These are phyloP conservation scores for Tarenaya hassleriana DNA, from an alignment of 345 rosid species.

Conservation along the genomic window DNA sequence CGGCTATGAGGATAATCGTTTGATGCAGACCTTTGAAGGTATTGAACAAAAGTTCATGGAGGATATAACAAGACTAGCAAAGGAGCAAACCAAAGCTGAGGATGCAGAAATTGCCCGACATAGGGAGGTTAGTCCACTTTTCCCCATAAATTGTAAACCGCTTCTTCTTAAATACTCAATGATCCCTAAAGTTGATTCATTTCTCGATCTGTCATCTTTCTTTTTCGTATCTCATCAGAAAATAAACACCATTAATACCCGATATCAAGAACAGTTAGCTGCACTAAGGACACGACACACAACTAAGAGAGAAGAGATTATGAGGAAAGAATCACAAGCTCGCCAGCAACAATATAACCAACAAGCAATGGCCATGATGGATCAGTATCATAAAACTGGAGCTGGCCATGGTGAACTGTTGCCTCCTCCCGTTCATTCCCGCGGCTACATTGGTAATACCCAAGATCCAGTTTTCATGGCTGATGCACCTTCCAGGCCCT, in stretches of 20 bases:
- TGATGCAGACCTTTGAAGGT: conserved; percentile 49
- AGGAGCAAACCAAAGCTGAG: conserved; percentile 70
- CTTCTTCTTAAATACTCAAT: conserved; percentile 8
- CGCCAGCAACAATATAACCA: conserved; percentile 61
- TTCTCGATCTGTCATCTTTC: conserved; percentile 2
- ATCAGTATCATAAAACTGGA: conserved; percentile 36
- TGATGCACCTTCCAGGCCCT: conserved; percentile 44
- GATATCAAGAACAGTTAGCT: conserved; percentile 59
- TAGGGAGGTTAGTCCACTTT: conserved; percentile 56
- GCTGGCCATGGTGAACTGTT: conserved; percentile 29
- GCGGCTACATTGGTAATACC: conserved; percentile 33
- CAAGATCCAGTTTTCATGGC: conserved; percentile 36
- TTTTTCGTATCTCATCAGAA: conserved; percentile 41
- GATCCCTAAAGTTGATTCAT: background rate
- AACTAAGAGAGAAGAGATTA: conserved; percentile 64
- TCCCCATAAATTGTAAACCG: background rate
- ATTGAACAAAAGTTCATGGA: conserved; percentile 67
- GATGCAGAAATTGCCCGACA: conserved; percentile 80
- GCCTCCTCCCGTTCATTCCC: conserved; percentile 41
- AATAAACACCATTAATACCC: conserved; percentile 57
- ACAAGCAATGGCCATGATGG: conserved; percentile 37
- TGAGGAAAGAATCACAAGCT: conserved; percentile 53
- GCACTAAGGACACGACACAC: conserved; percentile 57
- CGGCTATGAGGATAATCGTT: conserved; percentile 45
- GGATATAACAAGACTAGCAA: conserved; percentile 57